Evolutionary conservation across 768 basidiomycete species (phyloP).

Genomic region (Boletus rubescentipes): DNA sequence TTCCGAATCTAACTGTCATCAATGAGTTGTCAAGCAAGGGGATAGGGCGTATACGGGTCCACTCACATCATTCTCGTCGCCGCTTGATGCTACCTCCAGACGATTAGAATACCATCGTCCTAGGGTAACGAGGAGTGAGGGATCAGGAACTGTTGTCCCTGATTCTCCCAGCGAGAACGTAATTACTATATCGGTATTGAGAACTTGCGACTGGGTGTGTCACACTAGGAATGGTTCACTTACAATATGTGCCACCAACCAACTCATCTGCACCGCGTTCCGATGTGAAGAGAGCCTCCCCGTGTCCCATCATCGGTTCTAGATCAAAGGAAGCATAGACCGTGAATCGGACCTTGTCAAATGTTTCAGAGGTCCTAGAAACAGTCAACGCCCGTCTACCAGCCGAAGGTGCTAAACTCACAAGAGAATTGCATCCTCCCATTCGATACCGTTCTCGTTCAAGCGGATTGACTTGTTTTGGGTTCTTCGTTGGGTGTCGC

Average conservation of each 20-base stretch:
- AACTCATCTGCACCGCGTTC: neutral
- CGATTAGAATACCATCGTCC: neutral
- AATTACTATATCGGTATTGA: neutral
- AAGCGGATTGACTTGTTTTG: neutral
- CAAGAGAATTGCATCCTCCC: neutral
- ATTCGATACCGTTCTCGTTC: neutral
- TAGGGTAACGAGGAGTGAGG: neutral
- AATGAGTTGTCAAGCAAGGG: neutral
- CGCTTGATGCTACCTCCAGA: neutral
- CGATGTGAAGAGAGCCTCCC: neutral
- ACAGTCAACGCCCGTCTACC: neutral
- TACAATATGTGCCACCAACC: neutral
- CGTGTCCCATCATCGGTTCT: neutral
- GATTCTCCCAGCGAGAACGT: neutral
- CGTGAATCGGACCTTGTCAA: neutral
- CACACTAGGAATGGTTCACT: neutral
- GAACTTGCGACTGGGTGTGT: neutral
- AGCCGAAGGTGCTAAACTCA: neutral
- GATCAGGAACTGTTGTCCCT: neutral
- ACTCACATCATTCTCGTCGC: neutral
- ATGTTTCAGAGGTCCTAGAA: neutral
- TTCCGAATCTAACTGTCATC: neutral
- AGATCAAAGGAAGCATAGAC: neutral
- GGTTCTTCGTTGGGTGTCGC: neutral
- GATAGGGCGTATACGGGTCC: neutral